Conservation (phyloP, 1,284 basidiomycete species). For the Fomitopsis palustris region DNA sequence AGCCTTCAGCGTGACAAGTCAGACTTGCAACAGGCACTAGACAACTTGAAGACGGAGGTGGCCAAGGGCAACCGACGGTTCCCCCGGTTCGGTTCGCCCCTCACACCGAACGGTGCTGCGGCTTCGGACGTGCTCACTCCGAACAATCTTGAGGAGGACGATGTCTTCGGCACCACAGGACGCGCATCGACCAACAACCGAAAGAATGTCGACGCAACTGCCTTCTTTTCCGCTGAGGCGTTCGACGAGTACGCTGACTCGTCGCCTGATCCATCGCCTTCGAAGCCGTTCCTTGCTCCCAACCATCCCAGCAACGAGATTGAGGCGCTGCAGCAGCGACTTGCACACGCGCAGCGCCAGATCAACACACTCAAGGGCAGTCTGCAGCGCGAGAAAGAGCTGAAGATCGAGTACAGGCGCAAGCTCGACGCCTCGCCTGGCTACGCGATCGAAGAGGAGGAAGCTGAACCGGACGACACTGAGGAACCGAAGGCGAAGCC, state of each 20-base stretch:
- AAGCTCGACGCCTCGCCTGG: conserved; percentile 42
- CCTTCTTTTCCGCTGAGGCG: conserved; percentile 53
- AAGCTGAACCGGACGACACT: conserved; percentile 43
- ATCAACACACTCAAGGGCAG: conserved; percentile 77
- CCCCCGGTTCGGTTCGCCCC: conserved; percentile 63
- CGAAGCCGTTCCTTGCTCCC: conserved; percentile 54
- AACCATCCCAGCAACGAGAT: conserved; percentile 78
- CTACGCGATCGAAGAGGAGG: conserved; percentile 41
- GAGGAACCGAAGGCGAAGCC: conserved; percentile 32
- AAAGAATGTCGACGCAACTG: conserved; percentile 52
- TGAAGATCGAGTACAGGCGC: conserved; percentile 61
- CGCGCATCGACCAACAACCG: conserved; percentile 60
- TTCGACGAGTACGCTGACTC: conserved; percentile 41
- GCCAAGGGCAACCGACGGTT: conserved; percentile 56
- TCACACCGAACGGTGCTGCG: conserved; percentile 55
- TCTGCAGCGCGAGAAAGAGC: conserved; percentile 76
- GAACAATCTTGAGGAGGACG: conserved; percentile 58
- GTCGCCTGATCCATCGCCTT: conserved; percentile 67
- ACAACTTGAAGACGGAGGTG: conserved; percentile 68
- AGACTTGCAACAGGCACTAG: conserved; percentile 82
- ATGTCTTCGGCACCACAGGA: conserved; percentile 63
- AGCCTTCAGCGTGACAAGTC: conserved; percentile 89
- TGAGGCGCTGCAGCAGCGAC: conserved; percentile 71
- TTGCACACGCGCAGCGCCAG: conserved; percentile 80
- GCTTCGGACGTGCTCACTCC: conserved; percentile 54